Base-by-base conservation (phyloP, 306 rosid genomes). In the Quercus engelmannii region DNA sequence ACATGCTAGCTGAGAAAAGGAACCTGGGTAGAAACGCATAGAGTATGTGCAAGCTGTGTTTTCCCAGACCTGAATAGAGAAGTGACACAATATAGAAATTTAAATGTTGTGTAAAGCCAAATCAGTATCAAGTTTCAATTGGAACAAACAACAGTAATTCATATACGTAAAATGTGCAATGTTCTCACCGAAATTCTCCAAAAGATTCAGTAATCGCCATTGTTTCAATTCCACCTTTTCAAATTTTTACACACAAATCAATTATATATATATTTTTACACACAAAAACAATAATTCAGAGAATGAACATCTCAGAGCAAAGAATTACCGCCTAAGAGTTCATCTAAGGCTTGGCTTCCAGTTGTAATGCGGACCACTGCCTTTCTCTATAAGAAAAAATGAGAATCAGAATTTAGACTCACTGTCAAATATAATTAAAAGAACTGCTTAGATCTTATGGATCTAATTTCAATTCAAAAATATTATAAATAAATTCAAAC, bases 21-120 rank as follows among this genome's bases (percentile, higher is more conserved):
- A 83, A 94, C 97, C 99, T 94, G 99, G 28, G 99, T 94, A 65
- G 97, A 87, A 80, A 94, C 99, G 65, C 97, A 92, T 14, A 94
- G 97, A 83, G 99, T 94, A 74, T 94, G 99, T 28, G 99, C 99
- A 74, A 94, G 95, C 84, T 92, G 99, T 9, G 99, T 94, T 87
- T 92, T 94, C 75, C 99, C 99, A 35, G 92, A 94, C 80, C 99
- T 94, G 91, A 80, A 86, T 49, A 81, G 23, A 74, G 69, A 12
- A 35, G 3, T 59, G 25, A 76, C 46, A 68, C 17, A 33, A 19
- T 33, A 2, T 68, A 68, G 51, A 33, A 3, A 59, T 23, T 59
- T 28, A 23, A 23, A 35, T 33, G 72, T 10, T 19, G 26, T 4
- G 4, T 35, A 18, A 33, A 68, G 51, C 26, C 72, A 35, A 30